A percentile compares a stretch with the other conserved stretches of the same genome.
These are phyloP conservation scores for Pyrenula aspistea DNA, from an alignment of 495 filamentous ascomycete species.

Conservation along the genomic window DNA sequence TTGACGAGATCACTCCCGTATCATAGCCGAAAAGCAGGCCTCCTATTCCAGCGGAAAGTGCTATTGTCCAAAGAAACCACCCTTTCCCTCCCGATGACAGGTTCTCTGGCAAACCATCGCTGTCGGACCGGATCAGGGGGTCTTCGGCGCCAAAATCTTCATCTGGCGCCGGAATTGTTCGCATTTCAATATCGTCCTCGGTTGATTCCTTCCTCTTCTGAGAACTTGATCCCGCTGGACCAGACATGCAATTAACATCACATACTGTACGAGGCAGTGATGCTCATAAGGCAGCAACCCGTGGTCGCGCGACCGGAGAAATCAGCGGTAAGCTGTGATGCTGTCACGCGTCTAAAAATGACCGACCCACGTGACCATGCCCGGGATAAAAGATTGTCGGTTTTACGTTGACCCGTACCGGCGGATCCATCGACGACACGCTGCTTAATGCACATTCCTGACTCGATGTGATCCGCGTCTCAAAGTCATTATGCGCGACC, in stretches of 20 bases:
- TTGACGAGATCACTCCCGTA: constrained; percentile 85
- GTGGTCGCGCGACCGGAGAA: no score
- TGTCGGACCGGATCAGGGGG: background rate
- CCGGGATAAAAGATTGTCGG: no score
- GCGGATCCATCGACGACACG: no score
- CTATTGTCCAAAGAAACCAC: constrained; percentile 60
- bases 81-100: constrained; percentile 3
- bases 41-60: constrained; percentile 70
- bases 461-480: no score
- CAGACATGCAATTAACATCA: background rate
- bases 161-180: background rate
- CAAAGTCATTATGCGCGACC: no score
- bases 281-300: no score
- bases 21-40: constrained; percentile 82
- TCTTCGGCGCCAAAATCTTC: background rate
- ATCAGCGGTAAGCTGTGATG: no score
- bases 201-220: background rate
- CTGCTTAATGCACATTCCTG: no score
- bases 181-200: background rate
- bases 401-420: no score
- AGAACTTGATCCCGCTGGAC: background rate
- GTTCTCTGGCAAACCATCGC: background rate
- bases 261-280: no score
- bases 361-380: no score
- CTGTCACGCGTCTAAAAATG: no score